Evolutionary conservation across 345 rosid species (phyloP).

Genomic region (Nephelium lappaceum): DNA sequence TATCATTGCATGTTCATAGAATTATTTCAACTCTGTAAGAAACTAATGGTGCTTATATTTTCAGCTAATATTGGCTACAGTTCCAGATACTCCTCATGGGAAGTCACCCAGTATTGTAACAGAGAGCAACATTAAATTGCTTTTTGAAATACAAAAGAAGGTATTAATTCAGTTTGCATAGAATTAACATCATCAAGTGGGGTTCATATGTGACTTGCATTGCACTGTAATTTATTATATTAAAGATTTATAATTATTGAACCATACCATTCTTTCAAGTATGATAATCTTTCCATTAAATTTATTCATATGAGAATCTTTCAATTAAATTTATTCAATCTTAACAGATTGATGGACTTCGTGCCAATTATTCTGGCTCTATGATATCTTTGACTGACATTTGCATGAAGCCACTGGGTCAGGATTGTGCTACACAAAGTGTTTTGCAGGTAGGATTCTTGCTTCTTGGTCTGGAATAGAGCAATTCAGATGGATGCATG

Average conservation of each 20-base stretch:
- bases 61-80: conserved; percentile 86
- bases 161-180: conserved; percentile 32
- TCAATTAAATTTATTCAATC: conserved; percentile 18
- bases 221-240: neutral
- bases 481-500: conserved; percentile 1
- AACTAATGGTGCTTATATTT: conserved; percentile 32
- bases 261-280: neutral
- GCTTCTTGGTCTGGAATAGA: conserved; percentile 9
- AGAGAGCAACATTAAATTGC: conserved; percentile 80
- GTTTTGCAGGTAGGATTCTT: conserved; percentile 72
- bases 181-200: neutral
- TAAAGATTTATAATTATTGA: neutral
- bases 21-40: neutral
- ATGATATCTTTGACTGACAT: conserved; percentile 85
- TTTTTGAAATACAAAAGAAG: conserved; percentile 94
- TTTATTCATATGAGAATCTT: neutral
- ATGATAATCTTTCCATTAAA: neutral
- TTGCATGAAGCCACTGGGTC: conserved; percentile 94
- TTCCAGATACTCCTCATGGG: conserved; percentile 50
- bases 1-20: neutral
- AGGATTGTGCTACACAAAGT: conserved; percentile 96
- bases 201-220: neutral
- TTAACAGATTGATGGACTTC: conserved; percentile 81
- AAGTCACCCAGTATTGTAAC: conserved; percentile 77
- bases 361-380: conserved; percentile 79